Base-by-base conservation (phyloP, 2,329 filamentous ascomycete species). In the Bipolaris oryzae region DNA sequence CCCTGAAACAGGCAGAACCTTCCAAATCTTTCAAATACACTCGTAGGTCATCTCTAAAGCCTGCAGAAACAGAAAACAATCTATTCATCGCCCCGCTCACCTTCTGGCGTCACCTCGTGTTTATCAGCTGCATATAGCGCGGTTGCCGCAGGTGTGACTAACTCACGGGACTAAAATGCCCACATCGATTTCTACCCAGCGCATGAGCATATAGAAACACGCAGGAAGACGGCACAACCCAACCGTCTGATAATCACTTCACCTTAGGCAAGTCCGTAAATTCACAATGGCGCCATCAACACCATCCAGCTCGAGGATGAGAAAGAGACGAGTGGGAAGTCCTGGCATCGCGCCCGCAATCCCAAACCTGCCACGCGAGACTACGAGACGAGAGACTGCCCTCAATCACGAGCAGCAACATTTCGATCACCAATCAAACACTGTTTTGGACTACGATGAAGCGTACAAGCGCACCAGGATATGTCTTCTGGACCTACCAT, bases 241-340 rank as follows among this genome's bases (percentile, higher is more conserved):
- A 47, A 42, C 46, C 18, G 18, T 23, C 37, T 16, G 41, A 23
- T 50, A n/a, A 50, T 25, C 6, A 20, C 25, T 25, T 35, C 35
- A 20, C 16, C 5, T 28, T 16, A 33, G 20, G 7, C 6, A 48
- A 20, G 21, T 9, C 23, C 21, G 15, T 7, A 38, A 16, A 25
- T 45, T 34, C 20, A 20, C 47, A 7, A 55, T 58, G 56, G 52
- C 56, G 20, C 56, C 56, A 38, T 51, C 35, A 10, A 51, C 23
- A 34, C 43, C 43, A 4, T 34, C 13, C 37, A 48, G 15, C 33
- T 55, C 43, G 18, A 20, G 47, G 42, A 38, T 15, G 33, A 52
- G 55, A 31, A 61, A 58, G 39, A 52, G 50, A 45, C 58, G 58
- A 38, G 51, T 54, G 35, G 34, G 37, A n/a, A 58, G 47, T n/a